Evolutionary conservation across 306 rosid genomes (phyloP).

Genomic region (Vigna trinervia): DNA sequence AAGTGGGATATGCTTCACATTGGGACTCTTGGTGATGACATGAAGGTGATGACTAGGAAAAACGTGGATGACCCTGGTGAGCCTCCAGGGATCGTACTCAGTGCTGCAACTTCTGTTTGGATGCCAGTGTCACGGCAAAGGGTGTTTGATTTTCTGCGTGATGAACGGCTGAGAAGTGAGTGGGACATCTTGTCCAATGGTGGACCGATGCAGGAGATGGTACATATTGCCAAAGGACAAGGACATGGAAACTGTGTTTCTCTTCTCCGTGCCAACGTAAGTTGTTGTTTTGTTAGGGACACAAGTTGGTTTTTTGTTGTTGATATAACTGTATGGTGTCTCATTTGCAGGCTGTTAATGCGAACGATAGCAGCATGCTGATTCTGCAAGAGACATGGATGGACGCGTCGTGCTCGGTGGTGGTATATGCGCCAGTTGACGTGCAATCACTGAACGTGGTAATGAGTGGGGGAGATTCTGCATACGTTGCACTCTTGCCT

Average conservation of each 20-base stretch:
- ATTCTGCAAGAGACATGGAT: conserved; percentile 90
- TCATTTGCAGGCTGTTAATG: conserved; percentile 59
- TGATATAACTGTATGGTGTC: not conserved
- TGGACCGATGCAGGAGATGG: conserved; percentile 77
- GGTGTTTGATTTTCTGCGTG: conserved; percentile 74
- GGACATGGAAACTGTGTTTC: conserved; percentile 75
- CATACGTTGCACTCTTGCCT: conserved; percentile 84
- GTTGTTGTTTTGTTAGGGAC: conserved; percentile 1
- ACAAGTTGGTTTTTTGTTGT: not conserved
- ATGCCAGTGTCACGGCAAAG: conserved; percentile 67
- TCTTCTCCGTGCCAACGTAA: conserved; percentile 78
- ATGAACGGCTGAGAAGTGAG: conserved; percentile 65
- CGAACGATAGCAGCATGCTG: conserved; percentile 71
- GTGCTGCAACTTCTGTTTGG: conserved; percentile 94
- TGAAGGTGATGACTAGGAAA: conserved; percentile 78
- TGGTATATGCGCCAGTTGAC: conserved; percentile 93
- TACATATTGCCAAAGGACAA: conserved; percentile 75
- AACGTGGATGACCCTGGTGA: conserved; percentile 83
- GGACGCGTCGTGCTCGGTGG: conserved; percentile 73
- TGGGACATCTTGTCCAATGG: conserved; percentile 88
- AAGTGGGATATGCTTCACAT: conserved; percentile 78
- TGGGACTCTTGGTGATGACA: conserved; percentile 68
- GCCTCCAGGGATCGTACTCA: conserved; percentile 81
- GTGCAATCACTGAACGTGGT: conserved; percentile 67
- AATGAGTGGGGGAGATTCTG: conserved; percentile 87